Evolutionary conservation across 495 filamentous ascomycete species (phyloP).

Genomic region (Penicillium psychrofluorescens): DNA sequence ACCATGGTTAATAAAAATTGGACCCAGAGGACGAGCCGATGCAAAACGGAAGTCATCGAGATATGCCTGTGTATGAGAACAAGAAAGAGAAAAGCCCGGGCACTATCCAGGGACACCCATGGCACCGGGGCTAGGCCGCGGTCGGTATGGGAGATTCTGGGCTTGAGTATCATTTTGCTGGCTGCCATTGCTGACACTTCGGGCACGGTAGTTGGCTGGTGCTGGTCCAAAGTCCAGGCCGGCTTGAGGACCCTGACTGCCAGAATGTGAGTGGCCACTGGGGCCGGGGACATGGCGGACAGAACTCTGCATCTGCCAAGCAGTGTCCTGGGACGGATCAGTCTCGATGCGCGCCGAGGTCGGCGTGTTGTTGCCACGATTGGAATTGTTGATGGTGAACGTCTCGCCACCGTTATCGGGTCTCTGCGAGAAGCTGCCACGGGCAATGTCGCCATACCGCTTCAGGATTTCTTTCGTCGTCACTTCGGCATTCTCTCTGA

Average conservation of each 20-base stretch:
- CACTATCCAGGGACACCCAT: conserved; percentile 40
- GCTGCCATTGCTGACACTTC: conserved; percentile 36
- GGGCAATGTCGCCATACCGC: conserved; percentile 70
- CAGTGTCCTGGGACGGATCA: conserved; percentile 61
- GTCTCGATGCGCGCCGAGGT: conserved; percentile 62
- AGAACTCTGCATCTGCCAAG: conserved; percentile 75
- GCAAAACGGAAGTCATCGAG: conserved; percentile 16
- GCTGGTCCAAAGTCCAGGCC: conserved; percentile 24
- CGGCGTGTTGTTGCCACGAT: conserved; percentile 29
- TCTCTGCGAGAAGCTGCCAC: conserved; percentile 48
- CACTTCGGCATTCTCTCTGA: conserved; percentile 73
- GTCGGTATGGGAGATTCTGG: conserved; percentile 32
- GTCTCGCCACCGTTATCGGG: conserved; percentile 53
- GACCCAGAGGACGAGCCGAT: conserved; percentile 10
- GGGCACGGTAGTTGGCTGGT: conserved; percentile 26
- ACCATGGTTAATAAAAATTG: conserved; percentile 9
- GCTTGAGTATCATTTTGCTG: conserved; percentile 24
- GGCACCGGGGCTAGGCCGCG: conserved; percentile 32
- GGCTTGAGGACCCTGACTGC: conserved; percentile 19
- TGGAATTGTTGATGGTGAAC: conserved; percentile 33
- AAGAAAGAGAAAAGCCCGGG: conserved; percentile 1
- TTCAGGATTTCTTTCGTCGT: conserved; percentile 97
- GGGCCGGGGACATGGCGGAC: conserved; percentile 71
- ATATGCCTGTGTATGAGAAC: conserved; percentile 8
- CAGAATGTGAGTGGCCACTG: conserved; percentile 29